A percentile compares a stretch with the other conserved stretches of the same genome.
Conservation (phyloP, 108 stramenopile genomes). For the Conticribra weissflogii region DNA sequence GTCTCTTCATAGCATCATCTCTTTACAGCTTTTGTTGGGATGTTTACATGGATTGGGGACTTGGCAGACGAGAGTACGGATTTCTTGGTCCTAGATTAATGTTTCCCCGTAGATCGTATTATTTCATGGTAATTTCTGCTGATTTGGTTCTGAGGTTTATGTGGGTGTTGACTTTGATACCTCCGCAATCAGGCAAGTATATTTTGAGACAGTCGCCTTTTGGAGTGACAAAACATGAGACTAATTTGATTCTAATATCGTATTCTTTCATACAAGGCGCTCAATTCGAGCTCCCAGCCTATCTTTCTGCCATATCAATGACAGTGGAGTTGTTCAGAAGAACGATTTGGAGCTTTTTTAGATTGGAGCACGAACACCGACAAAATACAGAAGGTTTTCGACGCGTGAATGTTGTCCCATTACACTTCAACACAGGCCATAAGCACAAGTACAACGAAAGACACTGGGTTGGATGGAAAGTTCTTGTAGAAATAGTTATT, state of each 20-base stretch:
- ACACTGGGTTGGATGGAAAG: slow-evolving; percentile 68
- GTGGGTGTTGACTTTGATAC: slow-evolving; percentile 89
- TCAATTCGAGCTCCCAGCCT: slow-evolving; percentile 80
- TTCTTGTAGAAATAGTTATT: slow-evolving; percentile 73
- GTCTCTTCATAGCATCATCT: slow-evolving; percentile 77
- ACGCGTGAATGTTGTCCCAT: slow-evolving; percentile 85
- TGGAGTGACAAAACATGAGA: too few relatives aligned
- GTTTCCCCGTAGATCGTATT: slow-evolving; percentile 72
- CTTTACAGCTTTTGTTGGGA: slow-evolving; percentile 91
- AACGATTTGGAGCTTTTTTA: slow-evolving; percentile 91
- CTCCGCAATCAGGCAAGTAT: slow-evolving; percentile 46
- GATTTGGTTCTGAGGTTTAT: slow-evolving; percentile 82
- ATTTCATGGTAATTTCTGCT: slow-evolving; percentile 62
- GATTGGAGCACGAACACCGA: slow-evolving; percentile 90
- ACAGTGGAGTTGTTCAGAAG: slow-evolving; percentile 83
- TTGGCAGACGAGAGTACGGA: slow-evolving; percentile 51
- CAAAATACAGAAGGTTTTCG: slow-evolving; percentile 82
- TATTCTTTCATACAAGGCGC: slow-evolving; percentile 58
- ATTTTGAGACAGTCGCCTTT: too few relatives aligned
- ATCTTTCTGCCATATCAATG: slow-evolving; percentile 81
- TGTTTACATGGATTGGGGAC: slow-evolving; percentile 92
- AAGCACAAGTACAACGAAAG: slow-evolving; percentile 74
- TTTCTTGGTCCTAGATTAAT: slow-evolving; percentile 87
- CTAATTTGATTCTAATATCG: too few relatives aligned
- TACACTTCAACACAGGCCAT: slow-evolving; percentile 90